A percentile compares a stretch with the other conserved stretches of the same genome.
Conservation (phyloP, 495 filamentous ascomycete species). For the Glonium stellatum region DNA sequence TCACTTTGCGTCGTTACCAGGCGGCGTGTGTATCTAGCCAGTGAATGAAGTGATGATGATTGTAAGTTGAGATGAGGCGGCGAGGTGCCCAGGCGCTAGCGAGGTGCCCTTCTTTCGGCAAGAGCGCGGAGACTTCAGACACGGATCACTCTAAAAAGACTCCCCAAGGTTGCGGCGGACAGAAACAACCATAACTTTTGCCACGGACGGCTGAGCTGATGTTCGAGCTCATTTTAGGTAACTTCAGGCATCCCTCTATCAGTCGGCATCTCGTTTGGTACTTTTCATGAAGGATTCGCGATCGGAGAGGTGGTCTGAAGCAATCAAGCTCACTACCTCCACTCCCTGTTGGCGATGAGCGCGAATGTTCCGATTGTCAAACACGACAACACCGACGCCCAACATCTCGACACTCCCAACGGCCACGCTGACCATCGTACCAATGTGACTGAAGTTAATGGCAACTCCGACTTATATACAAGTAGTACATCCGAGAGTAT, state of each 20-base stretch:
- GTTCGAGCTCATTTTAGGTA: neutral
- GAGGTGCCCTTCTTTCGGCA: too few relatives aligned
- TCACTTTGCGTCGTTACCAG: too few relatives aligned
- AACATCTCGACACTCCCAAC: slow-evolving; percentile 10
- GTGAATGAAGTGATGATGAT: too few relatives aligned
- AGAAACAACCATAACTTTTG: neutral
- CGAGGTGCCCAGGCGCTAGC: too few relatives aligned
- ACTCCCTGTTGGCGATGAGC: slow-evolving; percentile 13
- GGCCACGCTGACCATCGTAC: slow-evolving; percentile 3
- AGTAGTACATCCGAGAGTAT: slow-evolving; percentile 9
- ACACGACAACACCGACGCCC: slow-evolving; percentile 15
- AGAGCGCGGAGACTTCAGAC: too few relatives aligned
- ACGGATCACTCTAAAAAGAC: too few relatives aligned
- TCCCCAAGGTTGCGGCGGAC: neutral
- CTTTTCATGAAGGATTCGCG: slow-evolving; percentile 4
- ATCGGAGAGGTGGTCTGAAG: neutral
- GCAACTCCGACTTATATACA: neutral
- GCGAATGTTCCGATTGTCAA: slow-evolving; percentile 10
- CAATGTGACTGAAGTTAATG: slow-evolving; percentile 2
- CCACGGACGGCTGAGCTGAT: neutral
- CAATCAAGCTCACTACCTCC: slow-evolving; percentile 14
- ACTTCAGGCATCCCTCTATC: slow-evolving; percentile 1
- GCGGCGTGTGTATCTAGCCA: too few relatives aligned
- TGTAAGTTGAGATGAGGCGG: too few relatives aligned
- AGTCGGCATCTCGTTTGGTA: neutral